Percentiles rank a stretch among this genome's conserved stretches.
These are phyloP conservation scores for Hypoxylon sp. DNA, from an alignment of 2,329 filamentous ascomycete species.

Conservation along the genomic window DNA sequence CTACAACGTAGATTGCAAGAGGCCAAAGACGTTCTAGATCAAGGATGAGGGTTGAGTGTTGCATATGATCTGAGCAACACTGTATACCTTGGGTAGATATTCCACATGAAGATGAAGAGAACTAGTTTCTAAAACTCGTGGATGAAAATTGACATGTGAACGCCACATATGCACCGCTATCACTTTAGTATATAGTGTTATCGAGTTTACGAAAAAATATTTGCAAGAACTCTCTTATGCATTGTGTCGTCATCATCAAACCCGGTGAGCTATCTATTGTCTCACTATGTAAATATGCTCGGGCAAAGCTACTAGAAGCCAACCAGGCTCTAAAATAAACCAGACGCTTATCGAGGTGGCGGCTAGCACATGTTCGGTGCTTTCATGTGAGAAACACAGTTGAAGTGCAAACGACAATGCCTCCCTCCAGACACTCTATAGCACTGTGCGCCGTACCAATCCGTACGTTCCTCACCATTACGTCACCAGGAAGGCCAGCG, in stretches of 20 bases:
- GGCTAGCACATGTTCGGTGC: neutral
- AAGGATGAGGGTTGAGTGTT: neutral
- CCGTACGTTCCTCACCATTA: constrained; percentile 7
- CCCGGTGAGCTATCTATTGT: constrained; percentile 15
- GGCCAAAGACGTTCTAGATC: neutral
- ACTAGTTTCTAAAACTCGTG: too few species aligned
- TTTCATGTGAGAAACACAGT: constrained; percentile 5
- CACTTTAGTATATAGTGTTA: neutral
- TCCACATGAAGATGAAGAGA: too few species aligned
- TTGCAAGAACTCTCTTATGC: constrained; percentile 13
- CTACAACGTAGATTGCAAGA: neutral
- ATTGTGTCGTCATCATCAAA: constrained; percentile 21
- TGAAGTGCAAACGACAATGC: neutral
- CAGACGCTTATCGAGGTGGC: neutral
- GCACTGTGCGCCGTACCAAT: constrained; percentile 11
- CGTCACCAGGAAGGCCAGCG: constrained; percentile 9
- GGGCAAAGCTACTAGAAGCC: constrained; percentile 10
- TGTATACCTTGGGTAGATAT: too few species aligned
- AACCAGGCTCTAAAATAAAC: constrained; percentile 19
- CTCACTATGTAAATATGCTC: constrained; percentile 18
- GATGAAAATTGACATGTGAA: too few species aligned
- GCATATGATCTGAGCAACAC: neutral
- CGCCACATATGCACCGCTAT: too few species aligned
- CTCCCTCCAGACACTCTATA: neutral
- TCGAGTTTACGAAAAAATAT: neutral